phyloP scores from a whole-genome alignment of 1,284 basidiomycete species.

The Pyrrhoderma noxium region DNA sequence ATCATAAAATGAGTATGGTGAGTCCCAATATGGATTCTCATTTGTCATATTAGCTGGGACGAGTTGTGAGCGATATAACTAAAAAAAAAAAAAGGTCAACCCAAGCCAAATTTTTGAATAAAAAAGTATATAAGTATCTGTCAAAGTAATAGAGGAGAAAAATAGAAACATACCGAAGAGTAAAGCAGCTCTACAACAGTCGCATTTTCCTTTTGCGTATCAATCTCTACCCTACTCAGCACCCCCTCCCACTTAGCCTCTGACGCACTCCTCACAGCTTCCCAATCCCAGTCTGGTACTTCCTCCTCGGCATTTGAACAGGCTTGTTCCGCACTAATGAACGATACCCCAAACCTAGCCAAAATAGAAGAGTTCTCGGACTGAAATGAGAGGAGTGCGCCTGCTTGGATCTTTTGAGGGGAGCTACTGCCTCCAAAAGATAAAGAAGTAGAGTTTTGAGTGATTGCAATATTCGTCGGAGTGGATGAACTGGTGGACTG shows the following conservation, averaged over 20 bases:
- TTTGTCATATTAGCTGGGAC: conserved; percentile 45
- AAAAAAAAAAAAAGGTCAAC: not conserved
- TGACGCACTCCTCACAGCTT: conserved; percentile 33
- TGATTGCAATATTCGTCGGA: conserved; percentile 31
- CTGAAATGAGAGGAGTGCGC: conserved; percentile 35
- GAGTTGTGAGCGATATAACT: conserved; percentile 44
- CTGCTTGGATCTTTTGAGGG: conserved; percentile 36
- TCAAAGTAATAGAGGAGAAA: not conserved
- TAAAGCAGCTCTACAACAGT: conserved; percentile 39
- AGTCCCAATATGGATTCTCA: conserved; percentile 48
- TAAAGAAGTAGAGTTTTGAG: conserved; percentile 27
- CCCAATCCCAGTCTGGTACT: conserved; percentile 39
- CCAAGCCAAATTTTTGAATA: not conserved
- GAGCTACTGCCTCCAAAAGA: conserved; percentile 31
- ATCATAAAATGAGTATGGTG: conserved; percentile 57
- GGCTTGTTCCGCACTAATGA: conserved; percentile 35
- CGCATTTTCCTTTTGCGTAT: conserved; percentile 32
- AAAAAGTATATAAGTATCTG: too few species aligned
- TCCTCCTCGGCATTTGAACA: conserved; percentile 42
- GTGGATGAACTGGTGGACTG: conserved; percentile 29
- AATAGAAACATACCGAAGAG: conserved; percentile 31
- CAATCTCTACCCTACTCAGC: conserved; percentile 32
- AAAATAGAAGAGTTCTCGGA: conserved; percentile 27
- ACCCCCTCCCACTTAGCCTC: conserved; percentile 36
- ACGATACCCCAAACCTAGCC: conserved; percentile 40